These are phyloP conservation scores for Cytospora piceicola DNA, from an alignment of 2,329 filamentous ascomycete genomes.

Conservation along the genomic window DNA sequence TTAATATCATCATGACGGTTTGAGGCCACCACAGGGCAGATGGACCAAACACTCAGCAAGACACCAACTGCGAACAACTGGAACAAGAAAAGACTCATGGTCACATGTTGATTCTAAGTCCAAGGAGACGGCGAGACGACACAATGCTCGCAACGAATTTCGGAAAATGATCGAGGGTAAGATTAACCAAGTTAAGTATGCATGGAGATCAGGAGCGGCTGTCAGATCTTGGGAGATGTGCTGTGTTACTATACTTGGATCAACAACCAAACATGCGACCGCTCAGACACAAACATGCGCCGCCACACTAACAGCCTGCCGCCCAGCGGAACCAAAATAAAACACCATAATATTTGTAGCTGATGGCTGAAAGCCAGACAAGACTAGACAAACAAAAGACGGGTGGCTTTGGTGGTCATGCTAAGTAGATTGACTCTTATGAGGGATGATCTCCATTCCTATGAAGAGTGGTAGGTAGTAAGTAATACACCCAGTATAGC, in stretches of 20 bases:
- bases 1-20: neutral
- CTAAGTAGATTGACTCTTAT: neutral
- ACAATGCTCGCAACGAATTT: neutral
- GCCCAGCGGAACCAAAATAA: neutral
- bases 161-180: neutral
- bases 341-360: neutral
- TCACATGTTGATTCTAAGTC: neutral
- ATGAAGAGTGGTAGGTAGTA: neutral
- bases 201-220: neutral
- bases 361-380: neutral
- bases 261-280: neutral
- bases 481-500: no score
- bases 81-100: conserved; percentile 12
- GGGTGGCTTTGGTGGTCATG: neutral
- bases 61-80: conserved; percentile 14
- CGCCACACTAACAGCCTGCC: neutral
- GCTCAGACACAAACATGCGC: no score
- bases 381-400: neutral
- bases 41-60: conserved; percentile 14
- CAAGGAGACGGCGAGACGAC: neutral
- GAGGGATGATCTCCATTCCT: neutral
- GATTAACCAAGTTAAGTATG: neutral
- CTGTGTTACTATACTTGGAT: neutral
- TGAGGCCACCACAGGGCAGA: neutral
- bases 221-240: neutral